Base-by-base conservation (phyloP, 116 monocot genomes). In the Zostera marina region DNA sequence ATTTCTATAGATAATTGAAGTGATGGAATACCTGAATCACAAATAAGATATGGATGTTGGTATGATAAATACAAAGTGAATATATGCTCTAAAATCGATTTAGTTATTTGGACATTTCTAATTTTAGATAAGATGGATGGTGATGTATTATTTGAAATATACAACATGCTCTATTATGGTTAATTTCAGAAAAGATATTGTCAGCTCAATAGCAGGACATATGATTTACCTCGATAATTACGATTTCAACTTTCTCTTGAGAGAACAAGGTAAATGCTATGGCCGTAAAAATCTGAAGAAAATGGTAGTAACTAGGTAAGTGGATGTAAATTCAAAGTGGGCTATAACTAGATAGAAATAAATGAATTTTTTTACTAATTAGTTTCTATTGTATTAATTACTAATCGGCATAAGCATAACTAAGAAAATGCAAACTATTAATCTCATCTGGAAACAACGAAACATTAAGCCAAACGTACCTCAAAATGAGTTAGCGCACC, bases 401-500 rank as follows among this genome's bases (percentile, higher is more conserved):
- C n/a, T n/a, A n/a, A n/a, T n/a, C n/a, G n/a, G n/a, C n/a, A n/a
- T 32, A 32, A 32, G 32, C 32, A 32, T 32, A 32, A 32, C 32
- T 32, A 32, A 0, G 32, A 32, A 32, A 32, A 32, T 32, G 32
- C 0, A 0, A 32, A 32, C 32, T 32, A 5, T 32, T 2, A 32
- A 32, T 32, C 32, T 32, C 32, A 49, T 49, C 8, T 49, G 8
- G 49, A 17, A 20, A 32, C 32, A 17, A 11, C 19, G 49, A 17
- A 20, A 32, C 32, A 17, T 17, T 49, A 3, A 26, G 13, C 22
- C 49, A 67, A 39, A 22, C 10, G 22, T 82, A 88, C 99, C 91
- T 99, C 91, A 84, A 99, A 99, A 77, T 91, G 77, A 15, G 75
- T 79, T 19, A 99, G 71, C 39, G 73, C 56, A 62, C 87, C 87